Percentiles rank a stretch among this genome's conserved stretches.
phyloP scores from a whole-genome alignment of 2,329 filamentous ascomycete species.

The Epichloe sp. region DNA sequence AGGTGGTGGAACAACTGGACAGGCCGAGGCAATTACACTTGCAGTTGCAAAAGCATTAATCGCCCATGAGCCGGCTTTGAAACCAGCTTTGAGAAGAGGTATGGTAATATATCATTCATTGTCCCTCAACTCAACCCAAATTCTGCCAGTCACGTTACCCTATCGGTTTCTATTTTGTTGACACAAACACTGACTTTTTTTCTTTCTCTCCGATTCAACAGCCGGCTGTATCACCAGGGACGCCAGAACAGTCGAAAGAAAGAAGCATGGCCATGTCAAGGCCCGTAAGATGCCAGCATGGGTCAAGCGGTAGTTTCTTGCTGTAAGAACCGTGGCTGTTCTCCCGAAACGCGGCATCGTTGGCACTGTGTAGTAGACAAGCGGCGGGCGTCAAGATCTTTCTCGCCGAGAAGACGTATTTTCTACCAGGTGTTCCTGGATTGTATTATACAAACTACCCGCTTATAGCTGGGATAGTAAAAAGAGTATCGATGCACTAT shows the following conservation, averaged over 20 bases:
- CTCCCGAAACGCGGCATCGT: background rate
- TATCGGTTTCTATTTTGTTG: background rate
- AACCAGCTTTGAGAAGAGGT: slow-evolving; percentile 81
- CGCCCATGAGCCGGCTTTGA: slow-evolving; percentile 84
- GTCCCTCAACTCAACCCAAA: background rate
- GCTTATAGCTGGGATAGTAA: background rate
- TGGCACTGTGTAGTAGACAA: background rate
- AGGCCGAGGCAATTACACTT: slow-evolving; percentile 87
- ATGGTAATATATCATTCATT: slow-evolving; percentile 24
- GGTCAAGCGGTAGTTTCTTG: slow-evolving; percentile 60
- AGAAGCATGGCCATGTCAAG: slow-evolving; percentile 94
- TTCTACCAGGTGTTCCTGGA: background rate
- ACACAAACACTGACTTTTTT: background rate
- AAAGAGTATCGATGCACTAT: background rate
- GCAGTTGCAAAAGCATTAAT: slow-evolving; percentile 79
- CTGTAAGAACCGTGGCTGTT: background rate
- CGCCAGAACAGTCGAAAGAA: slow-evolving; percentile 84
- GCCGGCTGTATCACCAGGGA: slow-evolving; percentile 89
- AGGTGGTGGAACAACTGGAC: slow-evolving; percentile 85
- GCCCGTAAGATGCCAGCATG: slow-evolving; percentile 96
- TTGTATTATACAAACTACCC: slow-evolving; percentile 1
- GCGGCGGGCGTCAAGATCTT: background rate
- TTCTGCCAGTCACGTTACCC: background rate
- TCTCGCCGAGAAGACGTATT: background rate
- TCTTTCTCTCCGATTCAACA: slow-evolving; percentile 26